These are phyloP conservation scores for Aspergillus costaricaensis DNA, from an alignment of 2,329 filamentous ascomycete genomes.

Conservation along the genomic window DNA sequence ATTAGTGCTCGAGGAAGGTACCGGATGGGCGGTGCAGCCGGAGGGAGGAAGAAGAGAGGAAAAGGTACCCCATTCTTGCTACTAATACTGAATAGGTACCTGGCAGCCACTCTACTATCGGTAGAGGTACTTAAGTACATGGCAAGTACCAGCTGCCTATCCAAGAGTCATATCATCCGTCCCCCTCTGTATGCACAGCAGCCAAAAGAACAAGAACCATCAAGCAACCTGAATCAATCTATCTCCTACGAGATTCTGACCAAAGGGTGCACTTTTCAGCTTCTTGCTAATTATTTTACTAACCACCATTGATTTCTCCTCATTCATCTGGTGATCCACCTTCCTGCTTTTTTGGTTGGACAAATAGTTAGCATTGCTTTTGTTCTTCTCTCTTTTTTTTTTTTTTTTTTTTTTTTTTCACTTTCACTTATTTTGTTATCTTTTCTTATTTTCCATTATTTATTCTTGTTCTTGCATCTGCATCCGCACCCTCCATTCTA, in stretches of 20 bases:
- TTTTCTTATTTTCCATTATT: not conserved
- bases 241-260: not conserved
- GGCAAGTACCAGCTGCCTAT: slow-evolving; percentile 3
- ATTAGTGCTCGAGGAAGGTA: slow-evolving; percentile 2
- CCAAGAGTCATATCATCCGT: not conserved
- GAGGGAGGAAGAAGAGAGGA: not conserved
- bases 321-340: not conserved
- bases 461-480: not conserved
- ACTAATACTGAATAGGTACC: not conserved
- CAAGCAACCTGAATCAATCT: not conserved
- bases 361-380: slow-evolving; percentile 1
- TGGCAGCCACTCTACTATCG: not conserved
- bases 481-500: not conserved
- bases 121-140: slow-evolving; percentile 10
- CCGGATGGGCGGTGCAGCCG: slow-evolving; percentile 6
- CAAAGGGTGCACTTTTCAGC: not conserved
- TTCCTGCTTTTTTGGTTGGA: not conserved
- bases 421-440: not conserved
- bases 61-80: not conserved
- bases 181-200: not conserved
- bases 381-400: not conserved
- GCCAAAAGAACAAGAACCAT: not conserved
- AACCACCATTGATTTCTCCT: not conserved
- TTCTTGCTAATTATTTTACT: not conserved
- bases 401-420: not conserved